phyloP scores from a whole-genome alignment of 495 filamentous ascomycete genomes.

The Daldinia decipiens region DNA sequence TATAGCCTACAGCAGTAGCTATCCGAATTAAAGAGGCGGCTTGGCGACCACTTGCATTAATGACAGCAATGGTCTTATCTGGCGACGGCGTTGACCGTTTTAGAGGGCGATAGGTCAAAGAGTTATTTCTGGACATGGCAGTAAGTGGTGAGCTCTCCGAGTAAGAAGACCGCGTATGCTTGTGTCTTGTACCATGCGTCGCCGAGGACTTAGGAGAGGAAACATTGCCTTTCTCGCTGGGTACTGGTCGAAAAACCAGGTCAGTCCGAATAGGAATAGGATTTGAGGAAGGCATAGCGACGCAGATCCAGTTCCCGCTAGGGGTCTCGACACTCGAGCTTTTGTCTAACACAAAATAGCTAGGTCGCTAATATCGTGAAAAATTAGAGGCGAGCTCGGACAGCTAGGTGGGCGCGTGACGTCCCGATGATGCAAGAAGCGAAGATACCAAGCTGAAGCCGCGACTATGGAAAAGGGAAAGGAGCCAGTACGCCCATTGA shows the following conservation, averaged over 20 bases:
- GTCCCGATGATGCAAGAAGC: conserved; percentile 24
- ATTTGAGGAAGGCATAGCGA: conserved; percentile 41
- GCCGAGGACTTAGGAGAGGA: conserved; percentile 45
- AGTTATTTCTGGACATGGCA: conserved; percentile 58
- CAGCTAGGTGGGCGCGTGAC: conserved; percentile 20
- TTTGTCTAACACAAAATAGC: conserved; percentile 7
- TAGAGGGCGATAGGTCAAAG: conserved; percentile 59
- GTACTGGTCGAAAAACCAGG: conserved; percentile 54
- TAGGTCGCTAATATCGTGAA: conserved; percentile 20
- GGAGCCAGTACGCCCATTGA: conserved; percentile 26
- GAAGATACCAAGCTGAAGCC: conserved; percentile 19
- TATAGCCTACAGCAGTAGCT: conserved; percentile 89
- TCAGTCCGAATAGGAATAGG: conserved; percentile 56
- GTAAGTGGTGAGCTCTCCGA: conserved; percentile 61
- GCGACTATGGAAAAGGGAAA: conserved; percentile 27
- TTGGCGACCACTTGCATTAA: conserved; percentile 93
- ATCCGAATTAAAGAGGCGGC: conserved; percentile 92
- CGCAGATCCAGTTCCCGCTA: conserved; percentile 21
- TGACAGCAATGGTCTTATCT: conserved; percentile 85
- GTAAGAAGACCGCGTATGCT: conserved; percentile 64
- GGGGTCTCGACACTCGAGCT: conserved; percentile 14
- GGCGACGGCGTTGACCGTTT: conserved; percentile 65
- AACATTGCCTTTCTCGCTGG: conserved; percentile 50
- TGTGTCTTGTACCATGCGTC: conserved; percentile 54
- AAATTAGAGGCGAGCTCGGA: conserved; percentile 13